These are phyloP conservation scores for Pisolithus orientalis DNA, from an alignment of 768 basidiomycete genomes.

Conservation along the genomic window DNA sequence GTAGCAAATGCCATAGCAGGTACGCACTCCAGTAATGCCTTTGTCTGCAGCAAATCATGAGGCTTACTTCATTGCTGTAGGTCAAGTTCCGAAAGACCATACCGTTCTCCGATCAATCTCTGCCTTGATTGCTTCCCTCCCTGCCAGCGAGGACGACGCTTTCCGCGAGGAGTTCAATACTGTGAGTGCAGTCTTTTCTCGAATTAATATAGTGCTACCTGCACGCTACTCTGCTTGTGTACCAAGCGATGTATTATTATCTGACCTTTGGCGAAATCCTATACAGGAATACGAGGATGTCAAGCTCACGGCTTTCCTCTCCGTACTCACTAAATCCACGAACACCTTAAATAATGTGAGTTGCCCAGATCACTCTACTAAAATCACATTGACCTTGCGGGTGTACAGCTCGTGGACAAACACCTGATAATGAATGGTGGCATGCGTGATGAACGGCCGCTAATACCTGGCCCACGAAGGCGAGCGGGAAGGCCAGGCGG, in stretches of 20 bases:
- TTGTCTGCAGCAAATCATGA: not conserved
- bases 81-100: conserved; percentile 71
- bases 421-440: conserved; percentile 55
- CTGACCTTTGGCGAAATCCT: not conserved
- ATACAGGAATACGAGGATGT: conserved; percentile 92
- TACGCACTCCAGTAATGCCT: conserved; percentile 24
- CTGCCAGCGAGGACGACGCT: conserved; percentile 73
- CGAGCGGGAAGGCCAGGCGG: conserved; percentile 43
- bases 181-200: conserved; percentile 35
- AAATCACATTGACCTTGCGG: not conserved
- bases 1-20: conserved; percentile 72
- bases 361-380: not conserved
- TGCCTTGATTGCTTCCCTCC: conserved; percentile 82
- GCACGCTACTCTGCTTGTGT: not conserved
- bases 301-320: conserved; percentile 84
- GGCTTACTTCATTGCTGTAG: conserved; percentile 30
- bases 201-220: not conserved
- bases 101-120: conserved; percentile 77
- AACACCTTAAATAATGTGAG: conserved; percentile 85
- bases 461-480: conserved; percentile 43
- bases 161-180: conserved; percentile 89
- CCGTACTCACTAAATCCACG: conserved; percentile 83
- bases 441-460: conserved; percentile 44
- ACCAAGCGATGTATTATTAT: not conserved
- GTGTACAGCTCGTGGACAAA: conserved; percentile 66